Percentiles rank a stretch among this genome's conserved stretches.
Conservation (phyloP, 495 filamentous ascomycete genomes). For the Neurospora sp. region DNA sequence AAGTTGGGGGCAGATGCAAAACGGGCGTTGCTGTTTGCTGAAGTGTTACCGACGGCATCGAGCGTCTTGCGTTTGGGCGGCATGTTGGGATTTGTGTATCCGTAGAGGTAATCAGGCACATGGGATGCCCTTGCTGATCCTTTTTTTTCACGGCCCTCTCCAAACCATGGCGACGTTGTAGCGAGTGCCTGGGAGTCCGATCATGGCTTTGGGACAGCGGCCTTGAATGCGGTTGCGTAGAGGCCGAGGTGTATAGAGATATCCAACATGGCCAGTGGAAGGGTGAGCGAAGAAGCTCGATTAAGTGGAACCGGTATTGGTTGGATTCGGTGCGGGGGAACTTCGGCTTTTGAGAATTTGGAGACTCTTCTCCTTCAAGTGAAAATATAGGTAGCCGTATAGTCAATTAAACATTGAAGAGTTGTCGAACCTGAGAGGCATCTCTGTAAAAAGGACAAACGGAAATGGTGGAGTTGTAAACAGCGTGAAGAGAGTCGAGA, state of each 20-base stretch:
- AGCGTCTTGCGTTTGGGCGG: conserved; percentile 14
- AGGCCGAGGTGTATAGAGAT: neutral
- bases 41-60: neutral
- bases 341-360: neutral
- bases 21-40: neutral
- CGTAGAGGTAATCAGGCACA: neutral
- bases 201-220: neutral
- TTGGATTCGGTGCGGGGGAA: neutral
- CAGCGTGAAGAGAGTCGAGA: neutral
- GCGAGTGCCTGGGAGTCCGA: neutral
- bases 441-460: neutral
- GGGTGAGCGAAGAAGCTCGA: neutral
- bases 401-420: neutral
- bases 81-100: conserved; percentile 4
- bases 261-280: neutral
- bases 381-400: neutral
- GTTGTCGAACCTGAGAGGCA: neutral
- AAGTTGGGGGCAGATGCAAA: neutral
- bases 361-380: neutral
- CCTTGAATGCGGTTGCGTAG: neutral
- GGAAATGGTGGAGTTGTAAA: neutral
- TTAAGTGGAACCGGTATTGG: neutral
- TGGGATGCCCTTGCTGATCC: neutral
- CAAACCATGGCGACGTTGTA: neutral
- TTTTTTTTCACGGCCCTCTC: neutral